A percentile compares a stretch with the other conserved stretches of the same genome.
Conservation (phyloP, 176 grass and related monocot species). For the Triticum dicoccoides region DNA sequence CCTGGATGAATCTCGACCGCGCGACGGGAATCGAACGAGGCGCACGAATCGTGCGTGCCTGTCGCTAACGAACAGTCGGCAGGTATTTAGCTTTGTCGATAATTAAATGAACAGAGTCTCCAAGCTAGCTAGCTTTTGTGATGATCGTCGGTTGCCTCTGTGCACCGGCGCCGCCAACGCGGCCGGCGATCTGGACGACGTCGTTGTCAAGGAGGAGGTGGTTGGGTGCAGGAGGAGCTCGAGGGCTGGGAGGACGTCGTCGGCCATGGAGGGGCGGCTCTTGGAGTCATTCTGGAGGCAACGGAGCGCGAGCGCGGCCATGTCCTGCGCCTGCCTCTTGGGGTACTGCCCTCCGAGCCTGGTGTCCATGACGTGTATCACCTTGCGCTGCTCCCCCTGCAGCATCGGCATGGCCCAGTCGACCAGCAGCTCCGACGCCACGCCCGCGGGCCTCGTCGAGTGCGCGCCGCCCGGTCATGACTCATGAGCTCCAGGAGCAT, state of each 20-base stretch:
- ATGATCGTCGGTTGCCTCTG: no score
- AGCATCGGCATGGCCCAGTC: slow-evolving; percentile 72
- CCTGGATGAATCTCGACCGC: no score
- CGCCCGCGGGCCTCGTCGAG: slow-evolving; percentile 37
- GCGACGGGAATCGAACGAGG: no score
- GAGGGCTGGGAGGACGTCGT: slow-evolving; percentile 48
- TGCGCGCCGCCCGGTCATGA: slow-evolving; percentile 64
- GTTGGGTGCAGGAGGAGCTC: slow-evolving; percentile 22
- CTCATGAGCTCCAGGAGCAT: slow-evolving; percentile 71
- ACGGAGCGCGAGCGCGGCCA: slow-evolving; percentile 57
- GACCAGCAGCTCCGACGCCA: slow-evolving; percentile 46
- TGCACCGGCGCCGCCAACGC: neutral
- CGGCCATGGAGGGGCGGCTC: slow-evolving; percentile 60
- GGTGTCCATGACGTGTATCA: slow-evolving; percentile 79
- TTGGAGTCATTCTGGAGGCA: slow-evolving; percentile 64
- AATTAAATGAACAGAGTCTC: no score
- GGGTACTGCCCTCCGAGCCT: slow-evolving; percentile 80
- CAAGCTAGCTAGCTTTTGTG: no score
- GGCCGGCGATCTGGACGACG: neutral
- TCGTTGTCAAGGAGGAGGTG: neutral
- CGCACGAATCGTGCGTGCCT: no score
- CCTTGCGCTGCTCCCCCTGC: slow-evolving; percentile 47
- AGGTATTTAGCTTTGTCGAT: no score
- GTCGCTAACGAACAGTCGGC: no score
- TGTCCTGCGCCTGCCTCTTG: slow-evolving; percentile 67